phyloP scores from a whole-genome alignment of 2,329 filamentous ascomycete species.

The Beauveria sp. region DNA sequence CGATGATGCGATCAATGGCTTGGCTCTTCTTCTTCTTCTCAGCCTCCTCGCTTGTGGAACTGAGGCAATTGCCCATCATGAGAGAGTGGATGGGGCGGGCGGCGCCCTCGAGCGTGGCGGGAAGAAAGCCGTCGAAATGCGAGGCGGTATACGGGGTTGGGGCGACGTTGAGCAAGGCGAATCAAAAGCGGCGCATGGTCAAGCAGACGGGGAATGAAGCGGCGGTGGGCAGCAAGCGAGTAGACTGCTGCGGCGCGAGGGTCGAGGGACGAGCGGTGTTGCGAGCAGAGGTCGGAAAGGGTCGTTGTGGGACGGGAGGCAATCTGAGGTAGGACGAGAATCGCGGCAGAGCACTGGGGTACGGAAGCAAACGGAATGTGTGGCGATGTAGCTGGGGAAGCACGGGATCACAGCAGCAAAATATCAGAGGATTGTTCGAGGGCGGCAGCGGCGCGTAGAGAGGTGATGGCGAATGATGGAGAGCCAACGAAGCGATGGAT shows the following conservation, averaged over 20 bases:
- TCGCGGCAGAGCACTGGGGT: background rate
- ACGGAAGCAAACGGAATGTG: background rate
- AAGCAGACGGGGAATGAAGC: background rate
- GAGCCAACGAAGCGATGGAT: background rate
- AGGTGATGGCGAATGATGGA: background rate
- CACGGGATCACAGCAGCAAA: background rate
- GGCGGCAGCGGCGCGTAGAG: background rate
- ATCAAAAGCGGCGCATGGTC: slow-evolving; percentile 7
- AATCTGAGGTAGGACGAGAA: slow-evolving; percentile 1
- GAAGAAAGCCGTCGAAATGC: background rate
- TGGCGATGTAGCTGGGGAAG: slow-evolving; percentile 7
- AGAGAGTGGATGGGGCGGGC: slow-evolving; percentile 2
- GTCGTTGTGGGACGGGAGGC: slow-evolving; percentile 1
- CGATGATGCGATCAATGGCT: slow-evolving; percentile 85
- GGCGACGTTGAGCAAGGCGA: background rate
- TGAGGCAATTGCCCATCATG: slow-evolving; percentile 91
- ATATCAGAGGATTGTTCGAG: background rate
- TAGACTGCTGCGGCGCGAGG: background rate
- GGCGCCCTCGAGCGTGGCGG: background rate
- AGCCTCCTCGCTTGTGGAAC: slow-evolving; percentile 74
- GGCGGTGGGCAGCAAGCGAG: background rate
- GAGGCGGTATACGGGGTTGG: background rate
- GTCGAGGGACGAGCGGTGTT: background rate
- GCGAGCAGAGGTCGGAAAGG: slow-evolving; percentile 1
- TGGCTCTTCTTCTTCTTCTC: slow-evolving; percentile 96